Percentiles rank a stretch among this genome's conserved stretches.
Conservation (phyloP, 352 stramenopile genomes). For the Phytophthora colocasiae region DNA sequence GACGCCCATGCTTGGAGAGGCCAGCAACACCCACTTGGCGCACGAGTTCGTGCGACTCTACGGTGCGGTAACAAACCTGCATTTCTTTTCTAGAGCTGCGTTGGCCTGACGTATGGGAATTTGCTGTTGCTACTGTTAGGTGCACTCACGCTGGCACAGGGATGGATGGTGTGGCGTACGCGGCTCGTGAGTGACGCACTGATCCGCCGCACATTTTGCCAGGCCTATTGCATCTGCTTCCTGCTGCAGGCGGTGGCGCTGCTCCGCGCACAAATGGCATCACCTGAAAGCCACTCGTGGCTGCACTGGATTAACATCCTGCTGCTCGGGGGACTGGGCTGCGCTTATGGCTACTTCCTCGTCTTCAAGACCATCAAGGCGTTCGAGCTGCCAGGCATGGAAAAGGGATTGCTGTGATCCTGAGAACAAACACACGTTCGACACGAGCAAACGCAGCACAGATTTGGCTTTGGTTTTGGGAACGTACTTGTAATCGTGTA, state of each 20-base stretch:
- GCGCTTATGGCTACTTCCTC: constrained; percentile 86
- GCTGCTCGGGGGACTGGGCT: constrained; percentile 66
- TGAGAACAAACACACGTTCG: background rate
- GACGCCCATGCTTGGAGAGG: constrained; percentile 73
- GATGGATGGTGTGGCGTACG: constrained; percentile 88
- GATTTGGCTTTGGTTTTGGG: constrained; percentile 5
- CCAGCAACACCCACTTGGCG: constrained; percentile 83
- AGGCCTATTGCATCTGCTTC: constrained; percentile 91
- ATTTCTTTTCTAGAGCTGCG: too few species aligned
- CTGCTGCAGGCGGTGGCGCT: constrained; percentile 76
- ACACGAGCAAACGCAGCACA: constrained; percentile 5
- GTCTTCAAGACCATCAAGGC: constrained; percentile 90
- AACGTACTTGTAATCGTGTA: constrained; percentile 30
- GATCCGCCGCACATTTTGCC: constrained; percentile 87
- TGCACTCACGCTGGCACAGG: constrained; percentile 81
- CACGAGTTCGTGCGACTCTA: constrained; percentile 91
- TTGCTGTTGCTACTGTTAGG: constrained; percentile 35
- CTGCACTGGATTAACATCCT: constrained; percentile 88
- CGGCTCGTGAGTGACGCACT: constrained; percentile 86
- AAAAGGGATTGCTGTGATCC: constrained; percentile 60
- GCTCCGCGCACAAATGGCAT: constrained; percentile 72
- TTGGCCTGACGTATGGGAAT: background rate
- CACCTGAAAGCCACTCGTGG: constrained; percentile 79
- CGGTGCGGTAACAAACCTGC: constrained; percentile 36
- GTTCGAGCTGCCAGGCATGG: constrained; percentile 79